Evolutionary conservation across 2,329 filamentous ascomycete species (phyloP), one percentile per base, ranked within the genome.

Genomic region (Diaporthe citrichinensis): DNA sequence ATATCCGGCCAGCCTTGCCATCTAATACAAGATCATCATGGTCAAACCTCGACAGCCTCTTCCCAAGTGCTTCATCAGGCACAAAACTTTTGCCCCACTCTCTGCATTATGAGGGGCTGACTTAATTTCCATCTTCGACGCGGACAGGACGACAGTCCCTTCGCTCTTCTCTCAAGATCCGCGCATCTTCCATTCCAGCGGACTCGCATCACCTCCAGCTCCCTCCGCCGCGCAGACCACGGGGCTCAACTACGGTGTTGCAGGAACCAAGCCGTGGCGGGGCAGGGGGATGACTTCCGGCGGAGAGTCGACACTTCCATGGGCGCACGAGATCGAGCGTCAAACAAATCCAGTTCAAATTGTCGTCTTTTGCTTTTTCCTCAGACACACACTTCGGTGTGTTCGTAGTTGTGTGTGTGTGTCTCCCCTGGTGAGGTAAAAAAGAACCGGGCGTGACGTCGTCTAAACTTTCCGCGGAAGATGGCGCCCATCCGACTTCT

Each of bases 91-190:
- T 74, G 74, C 74, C 74, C 74, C 72, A 76, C 74, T 71, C 74
- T 76, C 74, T 58, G 74, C 74, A 51, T 76, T 76, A 71, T 65
- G 74, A 76, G 61, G 74, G 74, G 74, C 74, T 58, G 62, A 62
- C 58, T 65, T 61, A 28, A 28, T n/a, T 62, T 62, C 15, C 28
- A 73, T 76, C 71, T 72, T 71, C 74, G 65, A 76, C 71, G 46
- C 57, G 44, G 44, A 55, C 25, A 72, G 49, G 71, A 71, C 71
- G 25, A 72, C 55, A 55, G 39, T 61, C 61, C 61, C 61, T 49
- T 67, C 53, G 36, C 57, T 72, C 55, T 55, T 20, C 51, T 44
- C 25, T 57, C 71, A 58, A 58, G 39, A 73, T 58, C 44, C 41
- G 59, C 59, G 69, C 51, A 34, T 6, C 58, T 57, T 68, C 68